These are phyloP conservation scores for Aspergillus nanangensis DNA, from an alignment of 495 filamentous ascomycete genomes.

Conservation along the genomic window DNA sequence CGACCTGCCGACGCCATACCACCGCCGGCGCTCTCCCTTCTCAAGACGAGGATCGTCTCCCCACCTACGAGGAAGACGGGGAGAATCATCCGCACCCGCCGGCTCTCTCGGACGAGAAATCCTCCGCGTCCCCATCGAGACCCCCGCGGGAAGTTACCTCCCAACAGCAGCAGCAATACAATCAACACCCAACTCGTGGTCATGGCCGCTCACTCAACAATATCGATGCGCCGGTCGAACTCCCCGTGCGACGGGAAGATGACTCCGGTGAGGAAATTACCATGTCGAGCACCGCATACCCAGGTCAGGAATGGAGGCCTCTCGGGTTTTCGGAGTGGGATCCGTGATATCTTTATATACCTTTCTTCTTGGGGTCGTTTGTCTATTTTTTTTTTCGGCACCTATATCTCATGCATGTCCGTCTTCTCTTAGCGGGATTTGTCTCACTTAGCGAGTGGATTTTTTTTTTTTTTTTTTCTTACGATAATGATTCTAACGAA, in stretches of 20 bases:
- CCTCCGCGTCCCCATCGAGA: neutral
- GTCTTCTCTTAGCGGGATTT: neutral
- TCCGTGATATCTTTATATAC: slow-evolving; percentile 15
- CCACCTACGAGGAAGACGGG: slow-evolving; percentile 16
- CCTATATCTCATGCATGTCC: neutral
- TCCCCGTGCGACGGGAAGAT: slow-evolving; percentile 36
- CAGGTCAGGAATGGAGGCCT: slow-evolving; percentile 80
- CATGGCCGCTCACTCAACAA: slow-evolving; percentile 19
- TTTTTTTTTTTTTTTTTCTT: slow-evolving; percentile 11
- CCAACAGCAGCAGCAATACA: neutral
- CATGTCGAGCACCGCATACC: slow-evolving; percentile 78
- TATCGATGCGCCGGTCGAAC: slow-evolving; percentile 26
- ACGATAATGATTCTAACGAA: neutral
- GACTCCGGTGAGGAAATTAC: slow-evolving; percentile 51
- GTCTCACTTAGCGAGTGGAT: slow-evolving; percentile 21
- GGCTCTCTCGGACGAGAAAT: slow-evolving; percentile 2
- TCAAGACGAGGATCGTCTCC: slow-evolving; percentile 7
- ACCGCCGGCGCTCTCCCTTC: neutral
- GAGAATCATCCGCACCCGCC: neutral
- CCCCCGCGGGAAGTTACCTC: neutral
- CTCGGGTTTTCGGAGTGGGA: slow-evolving; percentile 25
- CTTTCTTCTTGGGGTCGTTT: neutral
- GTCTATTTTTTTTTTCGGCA: neutral
- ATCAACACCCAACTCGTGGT: slow-evolving; percentile 21
- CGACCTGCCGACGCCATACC: neutral